Conservation (phyloP, 352 stramenopile genomes). For the Globisporangium recalcitrans region DNA sequence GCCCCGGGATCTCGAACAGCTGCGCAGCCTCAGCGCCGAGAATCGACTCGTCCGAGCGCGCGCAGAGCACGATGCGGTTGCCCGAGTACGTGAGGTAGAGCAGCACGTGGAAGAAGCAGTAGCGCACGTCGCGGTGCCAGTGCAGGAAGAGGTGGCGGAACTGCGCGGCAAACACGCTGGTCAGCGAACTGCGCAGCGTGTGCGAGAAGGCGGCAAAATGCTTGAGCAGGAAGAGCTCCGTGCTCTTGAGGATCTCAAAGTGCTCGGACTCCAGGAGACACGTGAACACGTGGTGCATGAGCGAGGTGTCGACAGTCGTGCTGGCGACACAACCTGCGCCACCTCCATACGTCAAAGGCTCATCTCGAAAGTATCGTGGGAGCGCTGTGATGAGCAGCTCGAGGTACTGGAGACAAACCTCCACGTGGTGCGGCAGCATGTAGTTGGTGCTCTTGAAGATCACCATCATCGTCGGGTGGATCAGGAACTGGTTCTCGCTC, state of each 20-base stretch:
- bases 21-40: slow-evolving; percentile 55
- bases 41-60: slow-evolving; percentile 65
- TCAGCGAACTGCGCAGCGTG: slow-evolving; percentile 47
- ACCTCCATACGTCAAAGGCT: slow-evolving; percentile 10
- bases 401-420: slow-evolving; percentile 60
- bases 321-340: slow-evolving; percentile 15
- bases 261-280: slow-evolving; percentile 64
- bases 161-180: slow-evolving; percentile 39
- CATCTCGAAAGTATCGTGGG: slow-evolving; percentile 53
- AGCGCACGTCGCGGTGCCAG: slow-evolving; percentile 82
- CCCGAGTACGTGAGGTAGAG: slow-evolving; percentile 77
- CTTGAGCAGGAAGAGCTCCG: slow-evolving; percentile 65
- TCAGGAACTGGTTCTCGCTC: slow-evolving; percentile 35
- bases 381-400: slow-evolving; percentile 51
- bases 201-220: slow-evolving; percentile 51
- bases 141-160: slow-evolving; percentile 71
- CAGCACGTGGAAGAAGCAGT: slow-evolving; percentile 77
- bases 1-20: slow-evolving; percentile 68
- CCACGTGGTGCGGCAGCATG: slow-evolving; percentile 65
- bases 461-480: slow-evolving; percentile 54
- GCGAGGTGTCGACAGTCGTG: slow-evolving; percentile 27
- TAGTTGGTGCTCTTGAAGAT: slow-evolving; percentile 66
- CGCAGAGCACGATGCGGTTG: slow-evolving; percentile 67
- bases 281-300: slow-evolving; percentile 49
- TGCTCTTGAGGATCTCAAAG: slow-evolving; percentile 63